Conservation (phyloP, 2,329 filamentous ascomycete genomes). For the Magnaporthiopsis rhizophila region DNA sequence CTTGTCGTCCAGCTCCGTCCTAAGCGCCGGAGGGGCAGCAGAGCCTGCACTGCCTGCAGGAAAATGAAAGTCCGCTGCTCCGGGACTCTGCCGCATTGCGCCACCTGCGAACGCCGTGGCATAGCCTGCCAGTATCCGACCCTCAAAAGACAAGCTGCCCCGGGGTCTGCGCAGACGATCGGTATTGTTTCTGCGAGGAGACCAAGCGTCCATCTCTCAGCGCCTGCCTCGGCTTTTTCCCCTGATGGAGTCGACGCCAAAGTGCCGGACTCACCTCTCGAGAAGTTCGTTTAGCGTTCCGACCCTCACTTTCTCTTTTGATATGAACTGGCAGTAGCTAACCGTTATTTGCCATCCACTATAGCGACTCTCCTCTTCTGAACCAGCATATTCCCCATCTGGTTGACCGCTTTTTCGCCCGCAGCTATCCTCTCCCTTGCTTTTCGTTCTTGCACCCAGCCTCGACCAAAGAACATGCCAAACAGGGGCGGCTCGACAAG, state of each 20-base stretch:
- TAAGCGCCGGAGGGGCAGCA: conserved; percentile 16
- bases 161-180: neutral
- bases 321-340: neutral
- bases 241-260: conserved; percentile 2
- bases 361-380: neutral
- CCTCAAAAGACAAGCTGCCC: conserved; percentile 5
- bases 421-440: conserved; percentile 24
- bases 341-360: neutral
- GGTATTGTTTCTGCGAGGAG: neutral
- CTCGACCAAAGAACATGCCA: conserved; percentile 23
- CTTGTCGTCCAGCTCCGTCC: conserved; percentile 16
- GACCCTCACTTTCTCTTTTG: neutral
- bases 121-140: conserved; percentile 14
- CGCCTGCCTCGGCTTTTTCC: conserved; percentile 2
- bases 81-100: conserved; percentile 15
- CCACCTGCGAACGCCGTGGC: conserved; percentile 15
- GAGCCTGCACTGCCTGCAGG: conserved; percentile 21
- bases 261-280: neutral
- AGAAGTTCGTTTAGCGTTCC: neutral
- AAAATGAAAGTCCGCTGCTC: conserved; percentile 19
- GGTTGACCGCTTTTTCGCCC: conserved; percentile 22
- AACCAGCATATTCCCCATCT: conserved; percentile 7
- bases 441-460: conserved; percentile 27
- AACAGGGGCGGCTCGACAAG: conserved; percentile 21
- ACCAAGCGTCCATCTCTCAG: neutral